Base-by-base conservation (phyloP, 2,329 filamentous ascomycete species). In the Xylaria sp. region DNA sequence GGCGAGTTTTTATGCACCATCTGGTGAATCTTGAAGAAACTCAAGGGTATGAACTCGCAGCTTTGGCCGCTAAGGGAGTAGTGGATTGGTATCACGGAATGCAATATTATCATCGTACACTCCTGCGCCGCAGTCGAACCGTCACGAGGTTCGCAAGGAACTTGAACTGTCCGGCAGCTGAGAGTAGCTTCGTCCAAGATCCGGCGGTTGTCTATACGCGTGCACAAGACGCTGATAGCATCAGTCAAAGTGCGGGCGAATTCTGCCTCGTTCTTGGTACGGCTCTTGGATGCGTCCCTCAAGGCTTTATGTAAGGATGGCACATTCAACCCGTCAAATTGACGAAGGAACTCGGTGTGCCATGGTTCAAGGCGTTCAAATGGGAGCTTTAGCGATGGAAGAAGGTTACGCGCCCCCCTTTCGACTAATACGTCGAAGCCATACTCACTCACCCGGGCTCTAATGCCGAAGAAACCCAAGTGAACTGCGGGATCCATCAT, bases 11-110 rank as follows among this genome's bases (percentile, higher is more conserved):
- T 82, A 73, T 89, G 86, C 0, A 88, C 84, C 70, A 90, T 86
- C 78, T 93, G 91, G 67, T 90, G 89, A 8, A 87, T 82, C 72
- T 88, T 89, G 81, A 92, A 92, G 72, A 92, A 89, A 54, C 81
- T 86, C 37, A 92, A 80, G 0, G 91, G 89, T 1, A 87, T 83
- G 72, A 91, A 91, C 65, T 85, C 83, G 74, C 88, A 86, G 34
- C 84, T 84, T 1, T 85, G 81, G 25, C 85, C 84, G 2, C 81
- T 80, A 9, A 87, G 78, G 41, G 83, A 84, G 18, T 84, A 83
- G 72, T 91, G 88, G 34, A 92, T 88, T 1, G 88, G 88, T 20
- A 90, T 86, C 51, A 92, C 85, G 18, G 89, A 80, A 55, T 86
- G 86, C 76, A 92, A 88, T n/a, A 86, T 79, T 39, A 89, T 82